phyloP scores from a whole-genome alignment of 345 rosid genomes.

The Eucalyptus victrix region DNA sequence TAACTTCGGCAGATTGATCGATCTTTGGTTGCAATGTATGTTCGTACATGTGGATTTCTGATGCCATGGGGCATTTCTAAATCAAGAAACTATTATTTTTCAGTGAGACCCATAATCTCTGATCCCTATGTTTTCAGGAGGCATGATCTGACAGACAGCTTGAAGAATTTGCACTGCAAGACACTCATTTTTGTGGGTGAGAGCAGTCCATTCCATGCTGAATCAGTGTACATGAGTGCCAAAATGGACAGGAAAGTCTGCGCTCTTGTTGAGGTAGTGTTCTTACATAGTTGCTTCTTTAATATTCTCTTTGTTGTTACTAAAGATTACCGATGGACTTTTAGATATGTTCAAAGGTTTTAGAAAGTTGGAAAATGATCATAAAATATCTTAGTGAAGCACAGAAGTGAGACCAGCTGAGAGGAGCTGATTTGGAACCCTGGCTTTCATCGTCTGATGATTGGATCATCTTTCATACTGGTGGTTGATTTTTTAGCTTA shows the following conservation, averaged over 20 bases:
- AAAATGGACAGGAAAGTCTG: constrained; percentile 30
- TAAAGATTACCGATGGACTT: neutral
- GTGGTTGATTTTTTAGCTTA: neutral
- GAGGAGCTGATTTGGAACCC: neutral
- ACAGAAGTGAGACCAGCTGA: neutral
- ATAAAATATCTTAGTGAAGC: neutral
- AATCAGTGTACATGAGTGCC: constrained; percentile 35
- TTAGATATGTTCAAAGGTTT: neutral
- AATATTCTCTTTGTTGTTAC: neutral
- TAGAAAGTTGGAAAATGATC: neutral
- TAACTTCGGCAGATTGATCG: neutral
- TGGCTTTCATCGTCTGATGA: neutral
- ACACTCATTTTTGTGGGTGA: constrained; percentile 56
- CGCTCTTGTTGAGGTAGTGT: constrained; percentile 45
- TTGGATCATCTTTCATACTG: neutral
- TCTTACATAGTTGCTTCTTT: neutral
- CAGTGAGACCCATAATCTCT: neutral
- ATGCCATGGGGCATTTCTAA: neutral
- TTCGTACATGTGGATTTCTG: neutral
- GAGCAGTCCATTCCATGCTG: constrained; percentile 32
- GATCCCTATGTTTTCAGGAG: constrained; percentile 26
- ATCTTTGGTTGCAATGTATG: neutral
- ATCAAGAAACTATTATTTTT: neutral
- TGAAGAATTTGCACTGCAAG: constrained; percentile 34
- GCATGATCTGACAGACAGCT: constrained; percentile 37